Conservation (phyloP, 2,329 filamentous ascomycete species). For the Colletotrichum sp. region DNA sequence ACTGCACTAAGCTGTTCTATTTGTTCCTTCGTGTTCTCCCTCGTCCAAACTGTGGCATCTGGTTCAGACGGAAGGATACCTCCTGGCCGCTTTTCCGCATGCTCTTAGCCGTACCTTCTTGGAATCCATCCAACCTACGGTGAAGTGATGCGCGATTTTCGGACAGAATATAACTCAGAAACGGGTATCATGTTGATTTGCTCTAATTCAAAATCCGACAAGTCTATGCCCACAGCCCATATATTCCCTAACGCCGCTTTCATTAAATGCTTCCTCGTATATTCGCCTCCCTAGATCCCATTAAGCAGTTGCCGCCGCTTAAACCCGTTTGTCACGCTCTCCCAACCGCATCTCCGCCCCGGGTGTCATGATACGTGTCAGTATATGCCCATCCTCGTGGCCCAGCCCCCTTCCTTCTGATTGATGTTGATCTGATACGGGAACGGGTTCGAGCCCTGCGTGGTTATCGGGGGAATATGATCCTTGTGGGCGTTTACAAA, state of each 20-base stretch:
- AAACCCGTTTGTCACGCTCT: neutral
- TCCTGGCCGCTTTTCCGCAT: neutral
- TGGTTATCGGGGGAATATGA: slow-evolving; percentile 96
- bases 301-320: neutral
- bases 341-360: neutral
- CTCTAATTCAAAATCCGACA: neutral
- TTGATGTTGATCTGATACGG: slow-evolving; percentile 93
- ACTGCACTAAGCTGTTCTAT: neutral
- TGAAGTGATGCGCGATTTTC: neutral
- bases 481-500: slow-evolving; percentile 89
- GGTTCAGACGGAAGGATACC: neutral
- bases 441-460: slow-evolving; percentile 91
- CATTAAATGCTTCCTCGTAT: neutral
- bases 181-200: slow-evolving; percentile 15
- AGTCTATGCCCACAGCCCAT: neutral
- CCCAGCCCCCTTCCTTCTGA: slow-evolving; percentile 80
- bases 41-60: neutral
- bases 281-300: neutral
- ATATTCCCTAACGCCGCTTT: neutral
- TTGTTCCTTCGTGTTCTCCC: neutral
- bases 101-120: neutral
- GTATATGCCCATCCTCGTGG: slow-evolving; percentile 78
- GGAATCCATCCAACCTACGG: neutral
- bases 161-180: neutral
- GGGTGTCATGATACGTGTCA: slow-evolving; percentile 30